phyloP scores from a whole-genome alignment of 257 asterid species.

The Plantago major region DNA sequence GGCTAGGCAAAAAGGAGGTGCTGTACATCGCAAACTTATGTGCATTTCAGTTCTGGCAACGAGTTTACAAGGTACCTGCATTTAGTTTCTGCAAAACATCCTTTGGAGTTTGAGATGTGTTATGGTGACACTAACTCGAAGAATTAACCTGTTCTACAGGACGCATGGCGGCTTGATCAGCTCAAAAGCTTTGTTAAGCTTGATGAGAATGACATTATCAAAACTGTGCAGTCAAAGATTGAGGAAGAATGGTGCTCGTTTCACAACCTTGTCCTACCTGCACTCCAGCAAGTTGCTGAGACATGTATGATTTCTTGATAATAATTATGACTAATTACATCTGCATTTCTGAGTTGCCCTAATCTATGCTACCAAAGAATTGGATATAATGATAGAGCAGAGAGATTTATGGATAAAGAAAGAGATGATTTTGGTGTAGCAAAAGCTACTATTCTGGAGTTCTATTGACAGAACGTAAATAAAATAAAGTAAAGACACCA shows the following conservation, averaged over 20 bases:
- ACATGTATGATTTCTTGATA: constrained; percentile 48
- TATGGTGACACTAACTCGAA: constrained; percentile 16
- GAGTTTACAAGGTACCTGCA: constrained; percentile 59
- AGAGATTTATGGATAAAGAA: no score
- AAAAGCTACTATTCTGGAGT: no score
- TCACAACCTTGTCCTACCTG: constrained; percentile 76
- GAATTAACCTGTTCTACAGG: constrained; percentile 44
- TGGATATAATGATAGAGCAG: no score
- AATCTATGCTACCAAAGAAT: no score
- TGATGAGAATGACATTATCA: constrained; percentile 32
- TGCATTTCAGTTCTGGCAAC: constrained; percentile 90
- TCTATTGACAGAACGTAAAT: no score
- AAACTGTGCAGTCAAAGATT: constrained; percentile 29
- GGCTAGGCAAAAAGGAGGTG: constrained; percentile 73
- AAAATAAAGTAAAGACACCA: no score
- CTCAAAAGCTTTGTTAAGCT: constrained; percentile 43
- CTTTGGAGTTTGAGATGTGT: constrained; percentile 14
- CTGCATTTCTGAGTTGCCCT: no score
- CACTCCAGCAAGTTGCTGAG: constrained; percentile 70
- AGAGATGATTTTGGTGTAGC: no score
- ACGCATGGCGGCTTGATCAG: constrained; percentile 53
- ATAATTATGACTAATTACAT: neutral
- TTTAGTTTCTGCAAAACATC: constrained; percentile 3
- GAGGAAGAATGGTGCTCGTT: constrained; percentile 91
- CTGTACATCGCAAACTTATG: constrained; percentile 59